Base-by-base conservation (phyloP, 2,329 filamentous ascomycete genomes). In the Camptophora hylomeconis region DNA sequence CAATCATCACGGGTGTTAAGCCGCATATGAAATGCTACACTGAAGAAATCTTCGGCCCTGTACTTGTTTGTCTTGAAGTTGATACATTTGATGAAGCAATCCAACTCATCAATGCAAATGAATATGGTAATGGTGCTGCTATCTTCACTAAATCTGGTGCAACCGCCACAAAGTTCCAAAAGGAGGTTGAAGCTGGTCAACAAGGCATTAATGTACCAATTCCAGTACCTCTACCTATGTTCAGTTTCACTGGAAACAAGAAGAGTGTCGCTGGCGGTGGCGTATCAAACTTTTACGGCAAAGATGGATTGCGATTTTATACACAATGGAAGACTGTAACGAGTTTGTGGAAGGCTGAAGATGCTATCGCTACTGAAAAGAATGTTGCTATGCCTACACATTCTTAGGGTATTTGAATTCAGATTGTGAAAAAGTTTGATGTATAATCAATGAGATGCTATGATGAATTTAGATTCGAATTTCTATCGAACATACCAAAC, bases 321-420 rank as follows among this genome's bases (percentile, higher is more conserved):
- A 98, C 89, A 3, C 89, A 95, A 61, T 71, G 80, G 51, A 95
- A 98, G 80, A 98, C 89, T 3, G 89, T 98, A 26, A 98, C 89
- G 30, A 78, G 82, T 42, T 60, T 92, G 52, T 98, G 89, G 89
- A 73, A 74, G 49, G 74, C 70, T 37, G 75, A 86, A 48, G 86
- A 94, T 60, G 86, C 83, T 1, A 69, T 89, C 26, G 76, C 74
- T 31, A 80, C 75, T 42, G 87, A 86, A 69, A 86, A 86, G 10
- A 73, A 76, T 47, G 83, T 92, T 7, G 70, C 80, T 38, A 95
- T 95, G 87, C 87, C 87, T 12, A 78, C 71, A 18, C 71, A 77
- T 26, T 54, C 40, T 12, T 42, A 31, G n/a, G n/a, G n/a, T 20
- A 20, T 20, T 20, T 8, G 8, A 8, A 20, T 20, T 8, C 19